Evolutionary conservation across 2,329 filamentous ascomycete genomes (phyloP), one percentile per base, ranked within the genome.

Genomic region (Phaeosphaeriaceae sp.): DNA sequence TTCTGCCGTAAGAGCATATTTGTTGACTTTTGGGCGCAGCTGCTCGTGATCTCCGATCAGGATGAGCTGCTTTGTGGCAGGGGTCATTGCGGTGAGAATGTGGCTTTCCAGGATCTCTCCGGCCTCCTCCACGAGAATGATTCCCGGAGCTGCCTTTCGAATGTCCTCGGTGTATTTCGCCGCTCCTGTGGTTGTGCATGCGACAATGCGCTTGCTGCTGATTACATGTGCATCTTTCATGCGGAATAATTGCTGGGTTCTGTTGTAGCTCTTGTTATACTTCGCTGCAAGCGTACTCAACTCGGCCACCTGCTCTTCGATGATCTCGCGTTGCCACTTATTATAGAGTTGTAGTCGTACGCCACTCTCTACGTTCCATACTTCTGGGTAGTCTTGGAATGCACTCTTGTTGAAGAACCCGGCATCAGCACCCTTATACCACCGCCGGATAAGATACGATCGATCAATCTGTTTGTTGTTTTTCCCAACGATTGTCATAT

Each of bases 31-130:
- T 0, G 90, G 90, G 0, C 89, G 85, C 0, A 92, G 81, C 61
- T 92, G 90, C 54, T 89, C 85, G 69, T 92, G 89, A 53, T 92
- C 90, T 0, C 90, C 90, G 11, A 92, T 92, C 1, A 91, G 73
- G 0, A 92, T 83, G 1, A 91, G 70, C 41, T 92, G 88, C 58
- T 89, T 83, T 0, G 85, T 85, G 0, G 81, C 74, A 0, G 82
- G 71, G 0, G 81, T 79, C 55, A 92, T 66, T 0, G 89, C 84
- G 0, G 89, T 85, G 0, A 92, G 73, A 1, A 90, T 80, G 62
- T 92, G 89, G 1, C 83, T 82, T 70, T 92, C 90, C 0, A 91
- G 78, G 3, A 92, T 90, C 61, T 92, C 89, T 1, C 89, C 90
- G 0, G 89, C 90, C 72, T 92, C 90, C 70, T 92, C 90, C 0